These are phyloP conservation scores for Pleurotus platypus DNA, from an alignment of 768 basidiomycete species.

Conservation along the genomic window DNA sequence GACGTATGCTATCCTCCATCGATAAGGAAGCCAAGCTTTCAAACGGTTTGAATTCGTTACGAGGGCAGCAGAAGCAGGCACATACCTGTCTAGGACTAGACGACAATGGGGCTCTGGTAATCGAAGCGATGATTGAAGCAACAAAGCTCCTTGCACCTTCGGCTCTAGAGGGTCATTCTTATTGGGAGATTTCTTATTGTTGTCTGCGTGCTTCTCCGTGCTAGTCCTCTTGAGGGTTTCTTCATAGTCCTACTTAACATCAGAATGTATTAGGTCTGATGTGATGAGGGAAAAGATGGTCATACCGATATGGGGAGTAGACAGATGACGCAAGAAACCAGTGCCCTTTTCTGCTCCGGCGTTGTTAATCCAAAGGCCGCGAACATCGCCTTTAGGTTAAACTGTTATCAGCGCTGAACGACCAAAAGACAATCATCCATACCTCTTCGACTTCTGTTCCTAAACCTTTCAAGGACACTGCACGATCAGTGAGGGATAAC, in stretches of 20 bases:
- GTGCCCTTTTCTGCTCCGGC: slow-evolving; percentile 41
- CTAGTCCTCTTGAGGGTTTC: slow-evolving; percentile 9
- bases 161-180: slow-evolving; percentile 47
- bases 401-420: background rate
- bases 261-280: slow-evolving; percentile 12
- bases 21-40: slow-evolving; percentile 56
- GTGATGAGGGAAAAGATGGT: slow-evolving; percentile 4
- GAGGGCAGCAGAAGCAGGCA: slow-evolving; percentile 7
- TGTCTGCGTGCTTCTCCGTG: slow-evolving; percentile 9
- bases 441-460: slow-evolving; percentile 59
- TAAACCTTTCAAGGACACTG: slow-evolving; percentile 40
- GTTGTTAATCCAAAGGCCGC: slow-evolving; percentile 54
- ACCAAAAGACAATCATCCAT: slow-evolving; percentile 13
- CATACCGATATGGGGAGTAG: slow-evolving; percentile 48
- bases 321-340: slow-evolving; percentile 68
- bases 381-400: slow-evolving; percentile 47
- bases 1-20: slow-evolving; percentile 51
- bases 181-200: slow-evolving; percentile 14
- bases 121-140: slow-evolving; percentile 79
- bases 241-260: slow-evolving; percentile 27
- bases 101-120: slow-evolving; percentile 66
- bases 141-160: slow-evolving; percentile 78
- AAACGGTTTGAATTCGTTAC: background rate
- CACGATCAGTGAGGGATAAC: slow-evolving; percentile 70
- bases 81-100: slow-evolving; percentile 67